Evolutionary conservation across 108 stramenopile genomes (phyloP), one percentile per base, ranked within the genome.

Genomic region (Nannochloropsis gaditana): DNA sequence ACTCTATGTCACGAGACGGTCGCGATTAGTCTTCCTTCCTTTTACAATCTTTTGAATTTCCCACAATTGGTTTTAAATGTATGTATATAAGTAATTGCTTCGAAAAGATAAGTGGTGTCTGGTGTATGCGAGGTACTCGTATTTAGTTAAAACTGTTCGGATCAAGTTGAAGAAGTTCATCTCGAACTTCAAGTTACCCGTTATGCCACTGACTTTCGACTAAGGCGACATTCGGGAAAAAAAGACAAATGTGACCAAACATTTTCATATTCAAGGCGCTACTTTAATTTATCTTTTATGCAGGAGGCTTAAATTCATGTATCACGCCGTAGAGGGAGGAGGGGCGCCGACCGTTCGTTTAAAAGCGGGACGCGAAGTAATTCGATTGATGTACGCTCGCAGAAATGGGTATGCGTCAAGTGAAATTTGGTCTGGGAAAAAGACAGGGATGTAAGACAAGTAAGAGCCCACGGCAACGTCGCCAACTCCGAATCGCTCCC

Each of bases 391-490:
- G n/a, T 73, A 73, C 59, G 59, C 59, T 73, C n/a, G 59, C 59
- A 73, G n/a, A 73, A n/a, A n/a, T n/a, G 15, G 15, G 59, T 73
- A 73, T n/a, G 59, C 19, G 4, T 73, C 59, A n/a, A 73, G 59
- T 8, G 8, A 73, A 73, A 73, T 73, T n/a, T 73, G 80, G 5
- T 31, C 80, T 3, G 80, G 80, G 41, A 81, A 42, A 42, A 81
- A 81, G 5, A 81, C 41, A 41, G 80, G 80, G 0, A 81, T 42
- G 31, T 81, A 81, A 2, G 80, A 81, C 5, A 81, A 42, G 31
- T 81, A 81, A 21, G 80, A 21, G 21, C 80, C 80, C 5, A 81
- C 80, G 21, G 80, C 80, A n/a, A 81, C 80, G 31, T 81, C 80
- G 11, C 41, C 31, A 2, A 81, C 80, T n/a, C 80, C 41, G 41